A percentile compares a stretch with the other conserved stretches of the same genome.
Conservation (phyloP, 768 basidiomycete genomes). For the Agaricus blazei region DNA sequence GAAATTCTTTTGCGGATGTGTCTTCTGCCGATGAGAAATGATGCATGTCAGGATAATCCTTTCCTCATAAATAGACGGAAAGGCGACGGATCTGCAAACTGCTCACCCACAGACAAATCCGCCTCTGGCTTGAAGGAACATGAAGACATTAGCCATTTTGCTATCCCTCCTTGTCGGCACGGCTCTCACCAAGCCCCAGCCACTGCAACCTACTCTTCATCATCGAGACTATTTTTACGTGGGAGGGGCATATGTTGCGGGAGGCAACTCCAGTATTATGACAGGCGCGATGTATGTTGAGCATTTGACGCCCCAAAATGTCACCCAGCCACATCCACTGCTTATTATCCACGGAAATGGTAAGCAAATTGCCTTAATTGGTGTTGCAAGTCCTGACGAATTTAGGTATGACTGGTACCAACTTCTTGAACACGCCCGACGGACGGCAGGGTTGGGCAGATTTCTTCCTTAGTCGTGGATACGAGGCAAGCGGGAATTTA, state of each 20-base stretch:
- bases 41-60: too few relatives aligned
- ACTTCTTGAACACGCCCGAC: slow-evolving; percentile 50
- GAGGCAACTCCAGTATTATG: slow-evolving; percentile 30
- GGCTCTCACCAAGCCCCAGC: not conserved
- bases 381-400: not conserved
- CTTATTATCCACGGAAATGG: slow-evolving; percentile 46
- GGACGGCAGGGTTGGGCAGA: slow-evolving; percentile 54
- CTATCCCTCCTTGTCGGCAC: not conserved
- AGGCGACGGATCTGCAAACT: too few relatives aligned
- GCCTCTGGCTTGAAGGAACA: too few relatives aligned
- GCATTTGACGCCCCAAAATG: slow-evolving; percentile 35
- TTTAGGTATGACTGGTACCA: slow-evolving; percentile 46
- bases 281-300: slow-evolving; percentile 50
- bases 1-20: too few relatives aligned
- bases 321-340: slow-evolving; percentile 35
- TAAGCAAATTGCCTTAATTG: slow-evolving; percentile 7
- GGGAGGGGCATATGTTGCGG: slow-evolving; percentile 33
- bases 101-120: not conserved
- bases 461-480: slow-evolving; percentile 44
- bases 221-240: slow-evolving; percentile 44
- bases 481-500: slow-evolving; percentile 33
- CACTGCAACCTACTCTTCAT: slow-evolving; percentile 27
- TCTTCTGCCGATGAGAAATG: too few relatives aligned
- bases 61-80: too few relatives aligned
- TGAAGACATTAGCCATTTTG: not conserved